These are phyloP conservation scores for Lactarius akahatsu DNA, from an alignment of 768 basidiomycete species.

Conservation along the genomic window DNA sequence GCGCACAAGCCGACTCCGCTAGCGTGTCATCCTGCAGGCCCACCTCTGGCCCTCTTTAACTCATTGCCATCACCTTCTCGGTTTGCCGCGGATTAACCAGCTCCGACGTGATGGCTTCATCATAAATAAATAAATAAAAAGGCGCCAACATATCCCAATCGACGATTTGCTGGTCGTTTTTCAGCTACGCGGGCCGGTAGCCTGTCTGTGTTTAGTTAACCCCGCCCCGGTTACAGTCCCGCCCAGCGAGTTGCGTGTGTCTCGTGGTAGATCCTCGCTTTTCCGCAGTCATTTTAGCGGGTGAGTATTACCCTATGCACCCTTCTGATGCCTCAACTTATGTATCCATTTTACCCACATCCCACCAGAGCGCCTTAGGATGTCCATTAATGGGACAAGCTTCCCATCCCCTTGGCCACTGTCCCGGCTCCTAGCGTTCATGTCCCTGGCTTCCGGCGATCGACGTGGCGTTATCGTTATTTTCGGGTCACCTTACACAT, in stretches of 20 bases:
- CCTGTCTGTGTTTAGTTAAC: conserved; percentile 4
- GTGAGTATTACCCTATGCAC: conserved; percentile 2
- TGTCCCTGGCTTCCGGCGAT: background rate
- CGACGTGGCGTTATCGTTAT: background rate
- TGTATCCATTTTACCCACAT: background rate
- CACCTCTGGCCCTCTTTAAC: background rate
- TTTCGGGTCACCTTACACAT: too few relatives aligned
- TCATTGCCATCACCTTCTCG: background rate
- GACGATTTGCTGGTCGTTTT: background rate
- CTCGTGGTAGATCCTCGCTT: conserved; percentile 12
- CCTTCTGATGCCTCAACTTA: background rate
- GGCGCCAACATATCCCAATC: background rate
- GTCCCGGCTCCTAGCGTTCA: conserved; percentile 4
- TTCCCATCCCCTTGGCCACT: background rate
- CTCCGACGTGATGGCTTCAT: conserved; percentile 5
- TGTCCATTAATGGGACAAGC: conserved; percentile 35
- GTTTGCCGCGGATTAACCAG: conserved; percentile 11
- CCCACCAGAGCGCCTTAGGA: conserved; percentile 28
- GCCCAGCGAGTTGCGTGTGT: conserved; percentile 1
- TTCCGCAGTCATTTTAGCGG: background rate
- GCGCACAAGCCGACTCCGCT: background rate
- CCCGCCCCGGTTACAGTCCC: conserved; percentile 6
- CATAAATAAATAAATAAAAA: background rate
- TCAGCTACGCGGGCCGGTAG: conserved; percentile 12
- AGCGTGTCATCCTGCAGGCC: conserved; percentile 17